Evolutionary conservation across 768 basidiomycete species (phyloP).

Genomic region (Termitomyces sp.): DNA sequence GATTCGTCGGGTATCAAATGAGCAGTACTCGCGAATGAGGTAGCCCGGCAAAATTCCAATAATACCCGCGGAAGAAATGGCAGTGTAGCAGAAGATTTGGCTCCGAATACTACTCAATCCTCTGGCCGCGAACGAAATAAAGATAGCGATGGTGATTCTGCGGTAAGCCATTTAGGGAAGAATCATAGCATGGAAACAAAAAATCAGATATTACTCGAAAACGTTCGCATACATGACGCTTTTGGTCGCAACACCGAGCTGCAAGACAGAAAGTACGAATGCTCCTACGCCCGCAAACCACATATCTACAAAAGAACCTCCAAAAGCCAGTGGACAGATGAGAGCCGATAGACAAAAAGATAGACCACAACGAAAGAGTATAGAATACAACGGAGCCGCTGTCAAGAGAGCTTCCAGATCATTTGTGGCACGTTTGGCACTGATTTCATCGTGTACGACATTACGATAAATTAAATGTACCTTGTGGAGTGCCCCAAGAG

Average conservation of each 20-base stretch:
- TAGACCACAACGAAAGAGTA: slow-evolving; percentile 56
- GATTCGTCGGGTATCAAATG: neutral
- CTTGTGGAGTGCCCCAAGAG: slow-evolving; percentile 79
- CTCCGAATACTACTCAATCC: slow-evolving; percentile 75
- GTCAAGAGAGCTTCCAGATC: slow-evolving; percentile 60
- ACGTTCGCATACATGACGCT: slow-evolving; percentile 85
- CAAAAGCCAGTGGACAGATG: slow-evolving; percentile 83
- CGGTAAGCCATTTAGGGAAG: slow-evolving; percentile 19
- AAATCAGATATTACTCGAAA: slow-evolving; percentile 57
- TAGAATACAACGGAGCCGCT: slow-evolving; percentile 58
- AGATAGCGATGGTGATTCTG: slow-evolving; percentile 78
- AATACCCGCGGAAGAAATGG: slow-evolving; percentile 83
- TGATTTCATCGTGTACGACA: slow-evolving; percentile 90
- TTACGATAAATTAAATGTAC: slow-evolving; percentile 81
- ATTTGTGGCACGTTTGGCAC: slow-evolving; percentile 68
- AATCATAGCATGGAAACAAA: neutral
- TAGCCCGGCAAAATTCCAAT: slow-evolving; percentile 90
- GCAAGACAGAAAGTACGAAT: slow-evolving; percentile 61
- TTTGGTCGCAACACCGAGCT: slow-evolving; percentile 68
- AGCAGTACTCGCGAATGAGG: slow-evolving; percentile 55
- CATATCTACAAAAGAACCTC: slow-evolving; percentile 81
- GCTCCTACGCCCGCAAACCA: slow-evolving; percentile 73
- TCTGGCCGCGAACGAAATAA: slow-evolving; percentile 77
- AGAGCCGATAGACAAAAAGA: slow-evolving; percentile 68
- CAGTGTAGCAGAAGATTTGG: slow-evolving; percentile 85